Evolutionary conservation across 2,329 filamentous ascomycete genomes (phyloP), one percentile per base, ranked within the genome.

Genomic region (Penicillium nordicum): DNA sequence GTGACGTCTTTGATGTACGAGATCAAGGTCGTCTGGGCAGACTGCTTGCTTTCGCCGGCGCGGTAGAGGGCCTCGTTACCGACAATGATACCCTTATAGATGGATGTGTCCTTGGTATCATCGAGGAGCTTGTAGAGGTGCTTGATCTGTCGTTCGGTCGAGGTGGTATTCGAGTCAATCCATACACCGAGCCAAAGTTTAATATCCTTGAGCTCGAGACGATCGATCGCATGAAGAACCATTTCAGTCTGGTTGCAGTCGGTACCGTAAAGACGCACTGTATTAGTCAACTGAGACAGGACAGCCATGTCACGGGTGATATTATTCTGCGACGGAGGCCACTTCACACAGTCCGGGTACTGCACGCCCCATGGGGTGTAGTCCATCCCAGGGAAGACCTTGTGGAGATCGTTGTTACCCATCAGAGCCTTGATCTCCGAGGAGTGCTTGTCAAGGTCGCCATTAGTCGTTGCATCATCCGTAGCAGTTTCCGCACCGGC

Each of bases 181-280:
- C 92, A 97, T 4, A 97, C 92, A 16, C 93, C 93, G 43, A 97
- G 79, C 93, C 93, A 97, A 60, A 97, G 80, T 73, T 95, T 96
- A 78, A 96, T 85, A 53, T 88, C 82, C 29, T 74, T 79, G 65
- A 97, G 77, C 50, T 88, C 80, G 12, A 97, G 81, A 49, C 82
- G 82, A 55, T 89, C 80, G 65, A 97, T 88, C 21, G 92, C 87
- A 66, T 94, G 87, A 9, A 97, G 79, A 0, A 95, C 84, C 89
- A 97, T 94, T 73, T 96, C 84, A 0, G 93, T 97, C 75, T 97
- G 93, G 74, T 97, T 97, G 81, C 93, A 97, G 76, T 97, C 93
- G 12, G 91, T 97, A 48, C 93, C 93, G 72, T 97, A 97, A 1
- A 97, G 80, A 8, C 93, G 88, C 46, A 97, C 84, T 3, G 86